A percentile compares a stretch with the other conserved stretches of the same genome.
Conservation (phyloP, 371 early-diverging fungal genomes). For the Gilbertella persicaria region DNA sequence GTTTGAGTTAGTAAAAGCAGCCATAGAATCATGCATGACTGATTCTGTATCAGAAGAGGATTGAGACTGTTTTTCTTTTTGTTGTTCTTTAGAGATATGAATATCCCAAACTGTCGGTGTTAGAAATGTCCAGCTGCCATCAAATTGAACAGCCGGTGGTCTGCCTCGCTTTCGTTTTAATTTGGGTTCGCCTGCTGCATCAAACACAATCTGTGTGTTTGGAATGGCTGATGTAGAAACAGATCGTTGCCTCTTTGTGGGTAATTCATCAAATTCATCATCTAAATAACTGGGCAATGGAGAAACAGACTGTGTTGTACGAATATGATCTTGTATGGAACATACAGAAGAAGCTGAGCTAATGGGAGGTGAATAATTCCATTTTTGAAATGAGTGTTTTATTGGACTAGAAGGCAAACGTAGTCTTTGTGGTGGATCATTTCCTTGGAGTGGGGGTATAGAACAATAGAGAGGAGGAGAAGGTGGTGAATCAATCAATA, state of each 20-base stretch:
- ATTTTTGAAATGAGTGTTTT: constrained; percentile 4
- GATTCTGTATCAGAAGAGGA: background rate
- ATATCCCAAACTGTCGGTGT: constrained; percentile 47
- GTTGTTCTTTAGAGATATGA: constrained; percentile 10
- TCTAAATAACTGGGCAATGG: background rate
- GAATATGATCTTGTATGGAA: background rate
- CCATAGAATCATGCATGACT: constrained; percentile 27
- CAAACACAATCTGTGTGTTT: constrained; percentile 14
- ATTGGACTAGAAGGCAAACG: constrained; percentile 15
- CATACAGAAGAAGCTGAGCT: background rate
- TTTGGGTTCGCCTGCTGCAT: constrained; percentile 32
- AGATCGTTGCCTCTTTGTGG: background rate
- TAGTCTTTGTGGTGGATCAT: constrained; percentile 21
- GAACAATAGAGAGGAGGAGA: background rate
- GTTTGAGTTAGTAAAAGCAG: constrained; percentile 40
- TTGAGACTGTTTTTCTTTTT: constrained; percentile 11
- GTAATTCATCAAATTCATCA: background rate
- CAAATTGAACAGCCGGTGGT: constrained; percentile 27
- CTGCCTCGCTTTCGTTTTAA: constrained; percentile 45
- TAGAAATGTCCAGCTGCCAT: constrained; percentile 47
- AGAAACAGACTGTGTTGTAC: background rate
- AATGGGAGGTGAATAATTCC: background rate
- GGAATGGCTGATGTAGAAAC: constrained; percentile 9
- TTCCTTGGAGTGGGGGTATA: constrained; percentile 19
- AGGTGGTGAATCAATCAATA: constrained; percentile 14